These are phyloP conservation scores for Begonia masoniana DNA, from an alignment of 306 rosid species.

Conservation along the genomic window DNA sequence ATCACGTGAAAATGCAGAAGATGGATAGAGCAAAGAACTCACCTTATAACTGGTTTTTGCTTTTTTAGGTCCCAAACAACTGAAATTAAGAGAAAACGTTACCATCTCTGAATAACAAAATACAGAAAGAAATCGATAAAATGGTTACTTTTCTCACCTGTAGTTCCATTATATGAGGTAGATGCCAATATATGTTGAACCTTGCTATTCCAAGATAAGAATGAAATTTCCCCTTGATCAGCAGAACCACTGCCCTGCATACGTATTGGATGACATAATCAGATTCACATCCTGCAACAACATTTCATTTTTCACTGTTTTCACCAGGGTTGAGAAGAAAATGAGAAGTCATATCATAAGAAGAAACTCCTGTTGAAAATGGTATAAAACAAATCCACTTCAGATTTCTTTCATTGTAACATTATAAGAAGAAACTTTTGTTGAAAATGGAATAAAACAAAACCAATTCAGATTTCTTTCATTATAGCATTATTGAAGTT, in stretches of 20 bases:
- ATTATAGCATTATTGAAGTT: no score
- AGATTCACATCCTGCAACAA: no score
- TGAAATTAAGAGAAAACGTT: conserved; percentile 11
- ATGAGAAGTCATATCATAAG: no score
- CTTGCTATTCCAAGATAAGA: conserved; percentile 97
- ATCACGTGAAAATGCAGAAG: conserved; percentile 2
- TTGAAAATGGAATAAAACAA: no score
- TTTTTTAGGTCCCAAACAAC: conserved; percentile 98
- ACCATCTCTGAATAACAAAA: conserved; percentile 1
- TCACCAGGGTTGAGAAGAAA: no score
- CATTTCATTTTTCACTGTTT: no score
- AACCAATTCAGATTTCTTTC: no score
- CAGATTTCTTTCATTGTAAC: no score
- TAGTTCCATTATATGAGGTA: conserved; percentile 89
- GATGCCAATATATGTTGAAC: conserved; percentile 97
- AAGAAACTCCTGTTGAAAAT: no score
- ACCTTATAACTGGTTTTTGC: conserved; percentile 99
- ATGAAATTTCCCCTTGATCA: conserved; percentile 87
- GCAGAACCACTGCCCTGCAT: conserved; percentile 94
- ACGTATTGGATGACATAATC: background rate
- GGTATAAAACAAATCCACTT: no score
- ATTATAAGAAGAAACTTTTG: no score
- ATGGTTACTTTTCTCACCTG: conserved; percentile 39
- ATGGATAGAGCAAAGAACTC: background rate
- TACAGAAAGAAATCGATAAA: background rate